Evolutionary conservation across 129 eudicot species (phyloP).

Genomic region (Helianthus tuberosus): DNA sequence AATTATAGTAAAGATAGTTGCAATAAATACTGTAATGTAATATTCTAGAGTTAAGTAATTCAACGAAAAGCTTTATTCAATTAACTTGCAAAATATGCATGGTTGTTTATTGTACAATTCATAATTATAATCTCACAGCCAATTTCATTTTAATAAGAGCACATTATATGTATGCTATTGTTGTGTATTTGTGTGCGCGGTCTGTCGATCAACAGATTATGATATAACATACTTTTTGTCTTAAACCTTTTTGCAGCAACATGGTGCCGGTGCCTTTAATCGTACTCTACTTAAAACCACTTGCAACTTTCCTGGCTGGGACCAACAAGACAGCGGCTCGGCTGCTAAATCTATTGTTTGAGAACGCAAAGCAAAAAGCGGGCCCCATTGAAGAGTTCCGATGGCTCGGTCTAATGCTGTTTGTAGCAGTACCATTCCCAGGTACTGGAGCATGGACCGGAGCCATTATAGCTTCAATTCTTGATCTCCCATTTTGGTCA

Average conservation of each 20-base stretch:
- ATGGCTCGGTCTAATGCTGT: constrained; percentile 97
- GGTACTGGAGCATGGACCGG: constrained; percentile 99
- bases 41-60: too few relatives aligned
- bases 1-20: neutral
- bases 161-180: too few relatives aligned
- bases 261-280: constrained; percentile 1
- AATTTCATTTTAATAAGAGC: too few relatives aligned
- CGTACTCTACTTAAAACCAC: constrained; percentile 51
- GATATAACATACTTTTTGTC: neutral
- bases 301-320: constrained; percentile 76
- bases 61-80: too few relatives aligned
- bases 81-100: too few relatives aligned
- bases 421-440: constrained; percentile 97
- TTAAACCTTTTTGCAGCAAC: neutral
- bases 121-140: too few relatives aligned
- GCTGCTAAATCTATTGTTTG: constrained; percentile 60
- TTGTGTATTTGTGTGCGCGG: too few relatives aligned
- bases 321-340: constrained; percentile 61
- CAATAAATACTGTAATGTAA: neutral
- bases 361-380: constrained; percentile 83
- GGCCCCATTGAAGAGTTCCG: constrained; percentile 96
- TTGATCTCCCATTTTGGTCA: constrained; percentile 91
- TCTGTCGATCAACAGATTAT: neutral
- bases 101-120: too few relatives aligned
- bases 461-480: constrained; percentile 84